Conservation (phyloP, 257 asterid species). For the Cynanchum wilfordii region DNA sequence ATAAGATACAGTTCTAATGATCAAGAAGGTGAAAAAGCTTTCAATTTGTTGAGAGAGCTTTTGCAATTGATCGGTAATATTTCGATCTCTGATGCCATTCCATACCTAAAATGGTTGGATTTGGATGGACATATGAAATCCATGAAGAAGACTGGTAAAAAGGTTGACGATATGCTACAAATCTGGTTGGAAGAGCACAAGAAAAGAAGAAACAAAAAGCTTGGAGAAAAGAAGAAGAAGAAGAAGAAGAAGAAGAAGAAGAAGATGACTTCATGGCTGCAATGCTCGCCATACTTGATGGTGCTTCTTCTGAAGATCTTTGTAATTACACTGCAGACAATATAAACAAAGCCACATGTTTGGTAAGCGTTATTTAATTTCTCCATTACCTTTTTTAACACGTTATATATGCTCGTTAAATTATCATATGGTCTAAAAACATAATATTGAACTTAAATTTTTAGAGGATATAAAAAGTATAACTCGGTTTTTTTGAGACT, state of each 20-base stretch:
- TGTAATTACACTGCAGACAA: background rate
- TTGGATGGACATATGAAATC: slow-evolving; percentile 31
- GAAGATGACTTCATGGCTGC: slow-evolving; percentile 36
- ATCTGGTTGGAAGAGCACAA: slow-evolving; percentile 41
- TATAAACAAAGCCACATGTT: background rate
- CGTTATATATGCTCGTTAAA: too few species aligned
- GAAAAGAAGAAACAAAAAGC: background rate
- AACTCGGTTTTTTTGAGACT: too few species aligned
- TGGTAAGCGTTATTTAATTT: background rate
- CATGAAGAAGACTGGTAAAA: slow-evolving; percentile 36
- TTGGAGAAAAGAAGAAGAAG: slow-evolving; percentile 15
- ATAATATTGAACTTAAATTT: too few species aligned
- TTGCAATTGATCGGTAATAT: slow-evolving; percentile 30
- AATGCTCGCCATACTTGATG: background rate
- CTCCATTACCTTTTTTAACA: too few species aligned
- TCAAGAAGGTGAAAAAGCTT: background rate
- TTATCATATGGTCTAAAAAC: too few species aligned
- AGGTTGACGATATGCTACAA: slow-evolving; percentile 27
- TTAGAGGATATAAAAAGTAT: too few species aligned
- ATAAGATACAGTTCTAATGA: background rate
- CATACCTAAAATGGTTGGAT: slow-evolving; percentile 41
- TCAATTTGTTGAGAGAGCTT: slow-evolving; percentile 21
- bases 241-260: slow-evolving; percentile 13
- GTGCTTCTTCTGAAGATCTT: background rate
- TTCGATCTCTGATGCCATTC: slow-evolving; percentile 32